Conservation (phyloP, 148 eudicot genomes). For the Cornus kousa region DNA sequence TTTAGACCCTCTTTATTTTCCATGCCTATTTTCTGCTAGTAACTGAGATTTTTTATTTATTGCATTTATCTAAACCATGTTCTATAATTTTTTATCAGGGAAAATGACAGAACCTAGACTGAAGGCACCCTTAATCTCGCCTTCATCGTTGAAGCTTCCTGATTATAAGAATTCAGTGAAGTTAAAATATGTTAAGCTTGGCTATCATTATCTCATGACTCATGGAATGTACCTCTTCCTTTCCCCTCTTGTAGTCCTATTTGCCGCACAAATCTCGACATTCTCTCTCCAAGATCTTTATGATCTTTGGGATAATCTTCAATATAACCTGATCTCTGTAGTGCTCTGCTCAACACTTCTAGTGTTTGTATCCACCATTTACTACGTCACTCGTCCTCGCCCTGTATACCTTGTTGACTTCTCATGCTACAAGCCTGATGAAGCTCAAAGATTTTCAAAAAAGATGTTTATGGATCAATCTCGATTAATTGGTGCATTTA, state of each 20-base stretch:
- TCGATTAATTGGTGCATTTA: too few species aligned
- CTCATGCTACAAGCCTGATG: constrained; percentile 63
- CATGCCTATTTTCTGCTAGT: too few species aligned
- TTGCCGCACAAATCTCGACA: constrained; percentile 64
- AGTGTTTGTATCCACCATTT: constrained; percentile 62
- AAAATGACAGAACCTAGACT: constrained; percentile 49
- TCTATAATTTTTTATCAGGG: not conserved
- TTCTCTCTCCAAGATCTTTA: constrained; percentile 51
- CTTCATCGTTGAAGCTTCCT: constrained; percentile 49
- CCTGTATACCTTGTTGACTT: constrained; percentile 69
- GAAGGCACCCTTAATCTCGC: constrained; percentile 36
- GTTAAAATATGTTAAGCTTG: constrained; percentile 75
- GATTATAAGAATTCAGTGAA: constrained; percentile 75
- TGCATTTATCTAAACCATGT: not conserved
- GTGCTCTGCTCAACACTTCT: constrained; percentile 63
- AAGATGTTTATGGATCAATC: too few species aligned
- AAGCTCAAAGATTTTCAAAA: not conserved
- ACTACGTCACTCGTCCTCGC: constrained; percentile 70
- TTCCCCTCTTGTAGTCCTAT: constrained; percentile 47
- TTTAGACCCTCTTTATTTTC: too few species aligned
- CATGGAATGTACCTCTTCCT: constrained; percentile 71
- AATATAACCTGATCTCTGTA: constrained; percentile 64
- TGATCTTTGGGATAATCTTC: constrained; percentile 63
- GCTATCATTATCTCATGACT: constrained; percentile 69
- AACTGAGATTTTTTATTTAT: too few species aligned